These are phyloP conservation scores for Penicillium oxalicum DNA, from an alignment of 2,329 filamentous ascomycete species.

Conservation along the genomic window DNA sequence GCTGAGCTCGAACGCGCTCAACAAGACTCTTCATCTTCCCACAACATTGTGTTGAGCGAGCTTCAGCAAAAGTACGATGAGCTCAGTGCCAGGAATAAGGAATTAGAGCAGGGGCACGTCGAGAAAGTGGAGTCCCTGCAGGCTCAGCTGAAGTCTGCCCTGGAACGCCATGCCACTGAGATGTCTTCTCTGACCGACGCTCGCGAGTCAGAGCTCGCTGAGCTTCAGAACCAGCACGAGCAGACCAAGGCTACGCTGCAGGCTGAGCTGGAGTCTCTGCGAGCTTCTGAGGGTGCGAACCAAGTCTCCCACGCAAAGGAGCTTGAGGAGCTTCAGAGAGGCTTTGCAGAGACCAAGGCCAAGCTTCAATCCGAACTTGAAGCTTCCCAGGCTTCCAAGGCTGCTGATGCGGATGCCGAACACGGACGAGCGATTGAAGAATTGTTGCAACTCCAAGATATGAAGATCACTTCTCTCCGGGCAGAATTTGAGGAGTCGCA, in stretches of 20 bases:
- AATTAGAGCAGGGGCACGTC: slow-evolving; percentile 28
- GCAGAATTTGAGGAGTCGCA: slow-evolving; percentile 33
- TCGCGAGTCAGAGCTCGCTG: slow-evolving; percentile 26
- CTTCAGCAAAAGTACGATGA: slow-evolving; percentile 34
- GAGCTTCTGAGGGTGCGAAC: slow-evolving; percentile 9
- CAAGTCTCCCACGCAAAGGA: slow-evolving; percentile 22
- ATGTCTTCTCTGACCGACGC: slow-evolving; percentile 25
- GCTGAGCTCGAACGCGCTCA: slow-evolving; percentile 30
- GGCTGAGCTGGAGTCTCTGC: slow-evolving; percentile 15
- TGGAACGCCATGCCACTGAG: slow-evolving; percentile 25
- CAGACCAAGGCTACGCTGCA: slow-evolving; percentile 19
- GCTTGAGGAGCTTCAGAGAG: slow-evolving; percentile 31
- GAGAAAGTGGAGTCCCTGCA: slow-evolving; percentile 27
- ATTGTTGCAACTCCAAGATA: slow-evolving; percentile 35
- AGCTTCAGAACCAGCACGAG: slow-evolving; percentile 33
- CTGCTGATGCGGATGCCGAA: slow-evolving; percentile 32
- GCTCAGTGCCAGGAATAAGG: slow-evolving; percentile 22
- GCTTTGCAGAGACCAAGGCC: slow-evolving; percentile 29
- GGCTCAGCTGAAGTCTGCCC: slow-evolving; percentile 19
- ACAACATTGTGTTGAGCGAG: slow-evolving; percentile 25
- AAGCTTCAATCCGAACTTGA: slow-evolving; percentile 37
- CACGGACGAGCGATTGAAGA: slow-evolving; percentile 38
- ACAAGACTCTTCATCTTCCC: slow-evolving; percentile 26
- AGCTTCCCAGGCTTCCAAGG: slow-evolving; percentile 28
- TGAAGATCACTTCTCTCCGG: slow-evolving; percentile 33